phyloP scores from a whole-genome alignment of 2,329 filamentous ascomycete genomes.

The Apiospora saccharicola region DNA sequence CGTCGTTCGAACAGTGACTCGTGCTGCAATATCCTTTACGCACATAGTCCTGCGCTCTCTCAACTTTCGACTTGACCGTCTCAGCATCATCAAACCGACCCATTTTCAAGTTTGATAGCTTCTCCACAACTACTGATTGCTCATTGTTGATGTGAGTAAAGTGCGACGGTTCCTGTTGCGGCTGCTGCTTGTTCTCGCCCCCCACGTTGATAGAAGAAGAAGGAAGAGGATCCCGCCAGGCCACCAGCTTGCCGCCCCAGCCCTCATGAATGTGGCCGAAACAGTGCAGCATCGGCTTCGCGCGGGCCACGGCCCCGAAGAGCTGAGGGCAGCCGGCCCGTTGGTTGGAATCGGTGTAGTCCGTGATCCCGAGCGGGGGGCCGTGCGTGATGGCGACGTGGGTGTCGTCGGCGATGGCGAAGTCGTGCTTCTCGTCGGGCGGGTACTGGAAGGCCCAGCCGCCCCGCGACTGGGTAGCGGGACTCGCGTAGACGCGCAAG shows the following conservation, averaged over 20 bases:
- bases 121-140: not conserved
- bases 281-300: conserved; percentile 58
- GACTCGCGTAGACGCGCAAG: conserved; percentile 60
- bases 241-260: conserved; percentile 62
- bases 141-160: not conserved
- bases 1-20: not conserved
- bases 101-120: not conserved
- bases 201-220: not conserved
- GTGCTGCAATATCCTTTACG: not conserved
- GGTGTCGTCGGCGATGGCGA: conserved; percentile 38
- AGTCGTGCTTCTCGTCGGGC: conserved; percentile 45
- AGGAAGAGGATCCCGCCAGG: not conserved
- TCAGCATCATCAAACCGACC: not conserved
- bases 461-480: conserved; percentile 55
- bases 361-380: not conserved
- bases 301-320: conserved; percentile 47
- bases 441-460: conserved; percentile 60
- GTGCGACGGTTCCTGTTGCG: not conserved
- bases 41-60: not conserved
- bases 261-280: conserved; percentile 68
- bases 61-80: not conserved
- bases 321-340: not conserved
- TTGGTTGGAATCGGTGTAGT: not conserved
- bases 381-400: not conserved
- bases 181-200: not conserved